Conservation (phyloP, 495 filamentous ascomycete species). For the Aspergillus hancockii region DNA sequence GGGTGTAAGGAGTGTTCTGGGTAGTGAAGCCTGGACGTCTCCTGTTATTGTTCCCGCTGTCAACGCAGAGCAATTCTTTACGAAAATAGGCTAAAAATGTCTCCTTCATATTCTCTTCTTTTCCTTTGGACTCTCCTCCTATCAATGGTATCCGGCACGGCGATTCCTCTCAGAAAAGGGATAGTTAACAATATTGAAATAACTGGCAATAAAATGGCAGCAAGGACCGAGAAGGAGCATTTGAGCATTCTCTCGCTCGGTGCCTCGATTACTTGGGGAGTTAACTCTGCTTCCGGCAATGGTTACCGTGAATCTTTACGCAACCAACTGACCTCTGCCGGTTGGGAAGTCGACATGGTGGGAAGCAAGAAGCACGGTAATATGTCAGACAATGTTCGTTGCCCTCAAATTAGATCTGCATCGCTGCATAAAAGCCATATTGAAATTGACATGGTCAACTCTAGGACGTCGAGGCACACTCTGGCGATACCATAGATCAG, state of each 20-base stretch:
- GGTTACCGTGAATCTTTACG: conserved; percentile 50
- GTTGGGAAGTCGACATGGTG: conserved; percentile 51
- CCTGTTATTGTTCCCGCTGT: background rate
- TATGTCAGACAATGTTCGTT: conserved; percentile 48
- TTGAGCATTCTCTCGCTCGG: conserved; percentile 57
- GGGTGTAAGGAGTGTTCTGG: background rate
- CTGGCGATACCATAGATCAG: conserved; percentile 47
- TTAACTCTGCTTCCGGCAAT: conserved; percentile 48
- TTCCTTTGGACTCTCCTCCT: background rate
- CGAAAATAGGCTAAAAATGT: background rate
- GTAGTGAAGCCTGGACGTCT: background rate
- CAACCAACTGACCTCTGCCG: conserved; percentile 29
- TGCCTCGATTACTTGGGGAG: conserved; percentile 58
- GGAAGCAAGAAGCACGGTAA: conserved; percentile 43
- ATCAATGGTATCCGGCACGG: background rate
- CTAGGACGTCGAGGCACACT: conserved; percentile 49
- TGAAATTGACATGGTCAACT: background rate
- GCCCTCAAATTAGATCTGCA: background rate
- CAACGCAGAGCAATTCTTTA: background rate
- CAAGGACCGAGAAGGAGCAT: background rate
- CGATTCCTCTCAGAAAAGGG: background rate
- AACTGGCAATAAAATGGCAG: background rate
- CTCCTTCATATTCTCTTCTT: background rate
- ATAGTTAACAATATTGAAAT: background rate
- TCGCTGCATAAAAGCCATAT: background rate